Evolutionary conservation across 768 basidiomycete genomes (phyloP), one percentile per base, ranked within the genome.

Genomic region (Sarcodon sp.): DNA sequence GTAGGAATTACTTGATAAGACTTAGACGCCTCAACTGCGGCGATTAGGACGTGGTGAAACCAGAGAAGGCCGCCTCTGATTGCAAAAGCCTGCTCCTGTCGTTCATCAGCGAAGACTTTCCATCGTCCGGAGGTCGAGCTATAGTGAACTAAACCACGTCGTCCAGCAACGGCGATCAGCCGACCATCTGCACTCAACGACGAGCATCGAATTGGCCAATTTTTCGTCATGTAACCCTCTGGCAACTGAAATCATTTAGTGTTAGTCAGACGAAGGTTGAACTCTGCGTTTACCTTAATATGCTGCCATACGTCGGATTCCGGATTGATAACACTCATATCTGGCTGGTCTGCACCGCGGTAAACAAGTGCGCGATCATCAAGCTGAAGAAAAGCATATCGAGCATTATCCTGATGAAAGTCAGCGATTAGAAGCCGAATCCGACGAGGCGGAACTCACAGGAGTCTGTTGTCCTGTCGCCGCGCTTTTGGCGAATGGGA

Each of bases 281-380:
- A 41, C 8, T 15, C 15, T 43, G 11, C n/a, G 21, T 41, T 7
- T 53, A 77, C 90, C 76, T 93, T 94, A 63, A 97, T 85, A 65
- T 87, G 86, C 56, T 98, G 91, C 93, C 94, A 98, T 13, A 97
- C 93, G 57, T 97, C 93, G 3, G 89, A 89, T 61, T 94, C 92
- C 12, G 93, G 92, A 59, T 97, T 97, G 58, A 98, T 96, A 49
- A 99, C 83, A 59, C 90, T 94, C 83, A 96, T 85, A 60, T 97
- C 93, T 5, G 94, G 93, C 61, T 97, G 93, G 62, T 97, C 94
- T 31, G 93, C 90, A 11, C 94, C 93, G 47, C 94, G 77, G 62
- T 97, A 99, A 12, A 97, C 80, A 0, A 96, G 72, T 2, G 87
- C 86, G 37, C 90, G 79, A 56, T 98, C 94, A 57, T 97, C 92